Evolutionary conservation across 2,329 filamentous ascomycete genomes (phyloP).

Genomic region (Diaporthe longicolla): DNA sequence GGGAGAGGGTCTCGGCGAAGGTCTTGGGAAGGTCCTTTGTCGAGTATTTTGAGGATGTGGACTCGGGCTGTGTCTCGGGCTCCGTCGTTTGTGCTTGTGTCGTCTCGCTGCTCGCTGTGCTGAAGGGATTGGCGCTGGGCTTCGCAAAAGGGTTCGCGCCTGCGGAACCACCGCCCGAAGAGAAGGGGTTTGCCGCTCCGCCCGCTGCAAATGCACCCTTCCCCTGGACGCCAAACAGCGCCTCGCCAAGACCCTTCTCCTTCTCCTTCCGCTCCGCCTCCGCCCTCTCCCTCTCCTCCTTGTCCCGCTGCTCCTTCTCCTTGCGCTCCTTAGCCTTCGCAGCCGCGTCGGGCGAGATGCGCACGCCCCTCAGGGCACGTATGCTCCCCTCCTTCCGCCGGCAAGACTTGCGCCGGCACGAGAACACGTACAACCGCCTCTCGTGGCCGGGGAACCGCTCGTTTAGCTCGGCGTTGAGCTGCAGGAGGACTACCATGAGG

Average conservation of each 20-base stretch:
- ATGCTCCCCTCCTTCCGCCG: slow-evolving; percentile 87
- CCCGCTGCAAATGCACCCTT: slow-evolving; percentile 52
- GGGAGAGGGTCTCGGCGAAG: slow-evolving; percentile 82
- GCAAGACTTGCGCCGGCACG: slow-evolving; percentile 83
- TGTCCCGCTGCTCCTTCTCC: slow-evolving; percentile 53
- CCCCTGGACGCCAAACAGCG: slow-evolving; percentile 77
- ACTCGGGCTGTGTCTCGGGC: slow-evolving; percentile 22
- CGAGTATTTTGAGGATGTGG: slow-evolving; percentile 45
- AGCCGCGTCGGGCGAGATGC: slow-evolving; percentile 62
- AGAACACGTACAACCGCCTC: slow-evolving; percentile 88
- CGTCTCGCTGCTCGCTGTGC: slow-evolving; percentile 47
- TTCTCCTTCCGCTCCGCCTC: slow-evolving; percentile 47
- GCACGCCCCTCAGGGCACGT: slow-evolving; percentile 79
- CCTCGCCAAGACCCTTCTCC: slow-evolving; percentile 71
- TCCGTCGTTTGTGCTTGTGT: slow-evolving; percentile 47
- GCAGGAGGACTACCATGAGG: slow-evolving; percentile 86
- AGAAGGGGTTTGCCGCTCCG: slow-evolving; percentile 72
- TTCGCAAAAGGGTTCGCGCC: slow-evolving; percentile 77
- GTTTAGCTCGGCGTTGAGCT: slow-evolving; percentile 91
- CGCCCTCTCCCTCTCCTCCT: slow-evolving; percentile 50
- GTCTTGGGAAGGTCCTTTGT: slow-evolving; percentile 66
- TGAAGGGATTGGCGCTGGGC: slow-evolving; percentile 59
- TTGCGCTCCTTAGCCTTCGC: slow-evolving; percentile 48
- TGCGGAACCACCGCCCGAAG: slow-evolving; percentile 58
- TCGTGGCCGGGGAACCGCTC: slow-evolving; percentile 90